These are phyloP conservation scores for Forsythia viridissima DNA, from an alignment of 257 asterid genomes.

Conservation along the genomic window DNA sequence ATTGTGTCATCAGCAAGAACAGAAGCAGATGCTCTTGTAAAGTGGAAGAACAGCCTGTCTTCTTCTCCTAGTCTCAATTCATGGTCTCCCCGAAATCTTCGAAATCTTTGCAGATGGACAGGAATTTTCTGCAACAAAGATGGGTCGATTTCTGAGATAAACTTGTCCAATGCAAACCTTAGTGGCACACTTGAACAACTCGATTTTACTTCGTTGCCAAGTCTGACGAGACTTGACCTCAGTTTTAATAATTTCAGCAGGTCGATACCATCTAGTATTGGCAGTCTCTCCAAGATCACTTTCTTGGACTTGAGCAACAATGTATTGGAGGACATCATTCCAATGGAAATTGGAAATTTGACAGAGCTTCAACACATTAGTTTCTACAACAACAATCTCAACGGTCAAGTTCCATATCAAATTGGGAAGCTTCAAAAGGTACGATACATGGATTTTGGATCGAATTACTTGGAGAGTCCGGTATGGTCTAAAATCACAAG, in stretches of 20 bases:
- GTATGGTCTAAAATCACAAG: conserved; percentile 58
- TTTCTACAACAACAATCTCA: conserved; percentile 53
- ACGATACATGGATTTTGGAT: conserved; percentile 61
- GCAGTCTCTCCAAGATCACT: conserved; percentile 45
- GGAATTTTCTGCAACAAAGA: conserved; percentile 50
- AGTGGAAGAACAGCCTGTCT: conserved; percentile 55
- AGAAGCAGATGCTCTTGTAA: conserved; percentile 62
- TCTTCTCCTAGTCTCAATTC: conserved; percentile 39
- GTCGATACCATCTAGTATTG: conserved; percentile 63
- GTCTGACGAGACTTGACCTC: conserved; percentile 45
- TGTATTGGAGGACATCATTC: conserved; percentile 39
- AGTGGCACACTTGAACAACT: conserved; percentile 44
- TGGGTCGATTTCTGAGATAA: conserved; percentile 46
- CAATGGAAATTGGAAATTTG: conserved; percentile 64
- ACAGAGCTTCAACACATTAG: conserved; percentile 45
- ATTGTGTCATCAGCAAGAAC: conserved; percentile 45
- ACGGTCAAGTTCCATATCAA: conserved; percentile 61
- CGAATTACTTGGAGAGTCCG: conserved; percentile 53
- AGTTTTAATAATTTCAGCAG: conserved; percentile 51
- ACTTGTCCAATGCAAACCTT: conserved; percentile 41
- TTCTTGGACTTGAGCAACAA: conserved; percentile 74
- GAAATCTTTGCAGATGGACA: conserved; percentile 65
- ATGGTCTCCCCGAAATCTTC: conserved; percentile 56
- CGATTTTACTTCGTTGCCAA: conserved; percentile 45
- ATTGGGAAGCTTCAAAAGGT: conserved; percentile 61